phyloP scores from a whole-genome alignment of 2,329 filamentous ascomycete genomes.

The Phaeosphaeria sp. region DNA sequence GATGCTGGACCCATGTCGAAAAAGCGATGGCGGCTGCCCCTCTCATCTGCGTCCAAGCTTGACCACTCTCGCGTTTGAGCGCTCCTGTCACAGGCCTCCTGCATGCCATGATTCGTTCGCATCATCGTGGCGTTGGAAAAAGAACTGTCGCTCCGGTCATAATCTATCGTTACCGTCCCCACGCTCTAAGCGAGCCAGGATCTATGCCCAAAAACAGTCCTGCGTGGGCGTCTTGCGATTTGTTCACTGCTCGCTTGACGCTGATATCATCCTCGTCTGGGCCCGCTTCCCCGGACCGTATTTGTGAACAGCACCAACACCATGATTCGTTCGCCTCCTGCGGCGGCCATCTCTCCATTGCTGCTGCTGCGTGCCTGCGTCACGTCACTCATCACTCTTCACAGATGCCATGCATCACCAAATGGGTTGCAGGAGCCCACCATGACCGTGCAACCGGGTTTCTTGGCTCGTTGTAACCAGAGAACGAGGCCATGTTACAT shows the following conservation, averaged over 20 bases:
- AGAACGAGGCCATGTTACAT: constrained; percentile 48
- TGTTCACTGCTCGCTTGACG: constrained; percentile 31
- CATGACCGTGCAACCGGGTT: constrained; percentile 37
- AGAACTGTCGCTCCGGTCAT: constrained; percentile 33
- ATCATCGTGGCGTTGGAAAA: constrained; percentile 35
- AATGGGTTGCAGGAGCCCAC: constrained; percentile 26
- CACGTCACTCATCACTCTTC: constrained; percentile 22
- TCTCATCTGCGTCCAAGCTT: constrained; percentile 26
- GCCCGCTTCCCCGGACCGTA: constrained; percentile 40
- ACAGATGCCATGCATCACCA: constrained; percentile 21
- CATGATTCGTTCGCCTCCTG: constrained; percentile 4
- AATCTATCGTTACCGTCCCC: constrained; percentile 31
- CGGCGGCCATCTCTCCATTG: background rate
- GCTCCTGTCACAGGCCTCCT: constrained; percentile 34
- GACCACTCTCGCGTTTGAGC: constrained; percentile 29
- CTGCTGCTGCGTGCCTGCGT: constrained; percentile 18
- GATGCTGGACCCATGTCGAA: constrained; percentile 25
- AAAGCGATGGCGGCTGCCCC: constrained; percentile 25
- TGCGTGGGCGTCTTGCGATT: constrained; percentile 19
- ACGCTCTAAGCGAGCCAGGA: constrained; percentile 36
- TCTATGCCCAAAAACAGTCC: constrained; percentile 6
- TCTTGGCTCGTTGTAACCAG: constrained; percentile 36
- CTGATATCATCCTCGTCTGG: constrained; percentile 18
- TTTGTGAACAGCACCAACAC: constrained; percentile 5
- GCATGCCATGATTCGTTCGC: constrained; percentile 42